Evolutionary conservation across 805 yeast genomes (phyloP), one percentile per base, ranked within the genome.

Genomic region (Pichia kluyveri): DNA sequence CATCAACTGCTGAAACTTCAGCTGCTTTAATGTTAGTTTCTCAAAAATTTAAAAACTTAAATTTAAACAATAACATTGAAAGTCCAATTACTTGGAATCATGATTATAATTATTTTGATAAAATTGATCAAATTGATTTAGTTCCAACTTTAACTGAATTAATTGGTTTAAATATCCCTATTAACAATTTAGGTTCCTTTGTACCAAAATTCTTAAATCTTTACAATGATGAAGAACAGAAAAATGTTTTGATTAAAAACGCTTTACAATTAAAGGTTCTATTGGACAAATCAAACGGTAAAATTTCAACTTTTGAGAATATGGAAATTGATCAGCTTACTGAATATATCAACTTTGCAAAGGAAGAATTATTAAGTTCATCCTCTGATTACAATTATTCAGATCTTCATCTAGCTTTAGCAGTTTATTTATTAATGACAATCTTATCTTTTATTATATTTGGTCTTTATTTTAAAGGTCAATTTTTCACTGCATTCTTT

Each of bases 1-100:
- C 97, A 0, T 85, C 96, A 4, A 61, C 73, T 0, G 96, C 96
- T 2, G 99, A 93, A 63, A 91, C 97, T 0, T 84, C 89, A 15
- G 83, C 99, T 1, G 97, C 84, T 0, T 57, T 93, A 58, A 67
- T 80, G 1, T 72, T 91, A 40, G 67, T 85, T 0, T 83, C 96
- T 0, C 78, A 82, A 9, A 74, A 75, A 55, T 75, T 89, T 47
- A 54, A 67, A 43, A 48, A 57, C 1, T 54, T 60, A 12, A n/a
- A 50, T 31, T 27, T 53, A 45, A 42, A 53, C 58, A 38, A 60
- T 56, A 47, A 42, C 7, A 10, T 43, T n/a, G 34, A 48, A 28
- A 68, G 74, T 15, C 82, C 82, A 11, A 54, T 69, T 18, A 56
- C 61, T 0, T 53, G 58, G 1, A 63, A 69, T 39, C 66, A 65